Evolutionary conservation across 2,329 filamentous ascomycete species (phyloP), one percentile per base, ranked within the genome.

Genomic region (Pyrenochaeta sp.): DNA sequence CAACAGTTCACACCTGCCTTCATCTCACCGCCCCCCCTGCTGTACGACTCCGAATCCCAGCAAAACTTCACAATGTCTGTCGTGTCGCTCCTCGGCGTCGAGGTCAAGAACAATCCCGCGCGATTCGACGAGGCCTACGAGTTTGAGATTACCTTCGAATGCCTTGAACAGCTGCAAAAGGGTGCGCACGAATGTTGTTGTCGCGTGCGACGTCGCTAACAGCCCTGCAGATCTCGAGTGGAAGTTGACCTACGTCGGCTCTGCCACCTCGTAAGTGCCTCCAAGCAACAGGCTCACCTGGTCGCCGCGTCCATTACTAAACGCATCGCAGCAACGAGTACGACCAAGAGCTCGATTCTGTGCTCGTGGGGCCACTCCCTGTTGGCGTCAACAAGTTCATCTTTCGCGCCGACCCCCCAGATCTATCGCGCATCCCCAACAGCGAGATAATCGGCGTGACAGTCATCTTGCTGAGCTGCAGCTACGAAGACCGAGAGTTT

Each of bases 131-230:
- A 93, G 71, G 86, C 90, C 41, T 99, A 99, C 73, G 86, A 94
- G 73, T 96, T 99, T 61, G 93, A 99, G 76, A 97, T 99, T 72
- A 99, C 94, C 13, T 99, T 99, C 54, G 94, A 99, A 75, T 97
- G 94, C 67, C 84, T 97, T 17, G 94, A 99, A 78, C 84, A 88
- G 60, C 83, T 99, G 26, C 89, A 96, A 71, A 96, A 96, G 76
- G 92, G 91, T 92, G 73, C 38, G 53, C 37, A 15, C n/a, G 10
- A 27, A 7, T 10, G 17, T 2, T 8, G 1, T 10, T 26, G 8
- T 43, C 19, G 10, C 14, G 10, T 14, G 19, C n/a, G 7, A 14
- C 23, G 28, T 17, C 8, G 42, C 57, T 63, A 55, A 69, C 14
- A 30, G 30, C 38, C 11, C 29, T 24, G 22, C 64, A 96, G 94